Base-by-base conservation (phyloP, 345 rosid species). In the Lepidium didymum region DNA sequence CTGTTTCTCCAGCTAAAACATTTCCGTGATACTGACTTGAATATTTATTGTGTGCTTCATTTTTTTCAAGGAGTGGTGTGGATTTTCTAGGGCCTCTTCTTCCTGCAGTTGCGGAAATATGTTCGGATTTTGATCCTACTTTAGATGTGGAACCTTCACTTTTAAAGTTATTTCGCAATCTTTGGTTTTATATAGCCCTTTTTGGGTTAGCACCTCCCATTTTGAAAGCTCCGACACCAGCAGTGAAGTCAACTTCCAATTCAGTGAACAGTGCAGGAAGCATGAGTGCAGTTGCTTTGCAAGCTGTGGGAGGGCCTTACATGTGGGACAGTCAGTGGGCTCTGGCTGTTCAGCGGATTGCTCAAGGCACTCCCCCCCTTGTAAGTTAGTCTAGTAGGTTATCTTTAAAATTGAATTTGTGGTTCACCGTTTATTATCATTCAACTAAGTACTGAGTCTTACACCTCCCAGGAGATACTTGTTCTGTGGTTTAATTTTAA, bases 321-420 rank as follows among this genome's bases (percentile, higher is more conserved):
- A 85, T 94, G 99, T 94, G 97, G 97, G 84, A 81, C 73, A 42
- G 68, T 52, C 77, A 76, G 55, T 94, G 99, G 99, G 79, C 85
- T 47, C 77, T 87, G 74, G 97, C 99, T 46, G 93, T 91, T 73
- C 84, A 91, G 80, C 89, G 75, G 36, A 91, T 94, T 80, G 90
- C 99, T 75, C 96, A 80, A 84, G 97, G 99, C 79, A 89, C 99
- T 66, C 99, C 99, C 79, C 90, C 99, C 56, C 97, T 93, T 78
- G 98, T 93, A 87, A 86, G 98, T 85, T 69, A 69, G 75, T 73
- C 52, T 56, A 56, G 59, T 75, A 63, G 65, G 56, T 36, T 57
- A 40, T 23, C 58, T 49, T 35, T 41, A 58, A 49, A 37, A 43
- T 63, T 33, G 15, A 47, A 19, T 64, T 65, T 70, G 36, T 70